phyloP scores from a whole-genome alignment of 1,284 basidiomycete species.

The Leccinum fallax region DNA sequence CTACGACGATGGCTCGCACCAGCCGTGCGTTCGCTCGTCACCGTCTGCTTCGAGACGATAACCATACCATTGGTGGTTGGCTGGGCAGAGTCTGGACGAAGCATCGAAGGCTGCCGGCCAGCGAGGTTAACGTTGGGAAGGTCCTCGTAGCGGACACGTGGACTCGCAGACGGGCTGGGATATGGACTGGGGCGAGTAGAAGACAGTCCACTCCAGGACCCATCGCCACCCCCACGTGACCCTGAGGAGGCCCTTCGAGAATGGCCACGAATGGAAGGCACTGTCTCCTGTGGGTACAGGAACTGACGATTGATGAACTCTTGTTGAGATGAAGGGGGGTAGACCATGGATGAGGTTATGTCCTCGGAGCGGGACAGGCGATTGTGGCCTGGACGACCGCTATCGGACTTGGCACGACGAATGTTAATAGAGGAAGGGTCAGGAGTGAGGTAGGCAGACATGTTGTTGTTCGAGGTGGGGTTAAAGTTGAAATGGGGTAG shows the following conservation, averaged over 20 bases:
- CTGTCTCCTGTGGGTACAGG: slow-evolving; percentile 44
- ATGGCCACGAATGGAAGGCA: slow-evolving; percentile 51
- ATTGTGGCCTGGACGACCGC: slow-evolving; percentile 44
- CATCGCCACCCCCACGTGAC: slow-evolving; percentile 42
- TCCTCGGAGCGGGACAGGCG: slow-evolving; percentile 59
- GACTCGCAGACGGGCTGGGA: slow-evolving; percentile 38
- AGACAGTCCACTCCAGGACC: slow-evolving; percentile 35
- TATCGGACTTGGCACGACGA: slow-evolving; percentile 57
- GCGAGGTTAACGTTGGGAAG: slow-evolving; percentile 36
- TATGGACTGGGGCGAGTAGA: slow-evolving; percentile 38
- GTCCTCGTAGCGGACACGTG: slow-evolving; percentile 36
- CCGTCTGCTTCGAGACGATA: slow-evolving; percentile 7
- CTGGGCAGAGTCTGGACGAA: slow-evolving; percentile 27
- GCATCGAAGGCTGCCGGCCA: slow-evolving; percentile 27
- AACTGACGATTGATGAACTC: slow-evolving; percentile 51
- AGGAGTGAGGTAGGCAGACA: slow-evolving; percentile 48
- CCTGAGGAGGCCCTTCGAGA: slow-evolving; percentile 64
- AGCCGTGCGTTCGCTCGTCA: slow-evolving; percentile 70
- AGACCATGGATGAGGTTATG: slow-evolving; percentile 37
- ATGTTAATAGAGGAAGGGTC: slow-evolving; percentile 38
- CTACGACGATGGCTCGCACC: slow-evolving; percentile 71
- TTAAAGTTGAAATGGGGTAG: slow-evolving; percentile 34
- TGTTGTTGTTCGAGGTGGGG: slow-evolving; percentile 12
- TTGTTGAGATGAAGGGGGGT: slow-evolving; percentile 44
- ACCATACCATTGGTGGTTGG: slow-evolving; percentile 28